Conservation (phyloP, 116 monocot species). For the Zostera marina region DNA sequence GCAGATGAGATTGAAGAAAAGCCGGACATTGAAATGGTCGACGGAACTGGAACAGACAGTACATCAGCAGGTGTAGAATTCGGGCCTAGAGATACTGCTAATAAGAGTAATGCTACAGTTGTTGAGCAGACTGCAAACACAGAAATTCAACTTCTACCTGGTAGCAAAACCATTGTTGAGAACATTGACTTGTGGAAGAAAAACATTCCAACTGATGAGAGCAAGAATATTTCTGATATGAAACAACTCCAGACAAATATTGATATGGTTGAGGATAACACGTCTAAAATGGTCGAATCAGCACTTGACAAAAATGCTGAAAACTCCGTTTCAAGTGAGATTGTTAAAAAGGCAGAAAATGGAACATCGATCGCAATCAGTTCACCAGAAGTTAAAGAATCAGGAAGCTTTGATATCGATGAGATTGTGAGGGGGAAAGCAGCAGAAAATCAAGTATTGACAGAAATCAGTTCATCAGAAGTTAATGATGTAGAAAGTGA, state of each 20-base stretch:
- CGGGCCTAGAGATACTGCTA: background rate
- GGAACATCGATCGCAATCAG: background rate
- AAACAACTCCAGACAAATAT: conserved; percentile 1
- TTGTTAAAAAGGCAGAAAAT: background rate
- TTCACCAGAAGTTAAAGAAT: background rate
- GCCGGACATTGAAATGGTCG: background rate
- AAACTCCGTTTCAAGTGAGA: background rate
- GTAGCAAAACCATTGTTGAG: background rate
- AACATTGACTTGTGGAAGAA: background rate
- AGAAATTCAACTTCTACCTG: background rate
- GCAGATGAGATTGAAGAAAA: background rate
- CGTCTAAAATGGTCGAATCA: background rate
- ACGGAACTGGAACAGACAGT: background rate
- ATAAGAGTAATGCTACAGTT: background rate
- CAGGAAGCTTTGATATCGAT: background rate
- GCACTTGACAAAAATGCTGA: background rate
- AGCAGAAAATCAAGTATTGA: background rate
- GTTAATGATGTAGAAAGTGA: conserved; percentile 1
- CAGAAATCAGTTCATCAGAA: background rate
- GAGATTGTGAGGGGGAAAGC: background rate
- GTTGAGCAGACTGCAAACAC: background rate
- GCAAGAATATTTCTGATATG: background rate
- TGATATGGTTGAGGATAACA: conserved; percentile 1
- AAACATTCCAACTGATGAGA: background rate
- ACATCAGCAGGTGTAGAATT: too few species aligned